These are phyloP conservation scores for Dryadomyces quercus-mongolicae DNA, from an alignment of 2,329 filamentous ascomycete species.

Conservation along the genomic window DNA sequence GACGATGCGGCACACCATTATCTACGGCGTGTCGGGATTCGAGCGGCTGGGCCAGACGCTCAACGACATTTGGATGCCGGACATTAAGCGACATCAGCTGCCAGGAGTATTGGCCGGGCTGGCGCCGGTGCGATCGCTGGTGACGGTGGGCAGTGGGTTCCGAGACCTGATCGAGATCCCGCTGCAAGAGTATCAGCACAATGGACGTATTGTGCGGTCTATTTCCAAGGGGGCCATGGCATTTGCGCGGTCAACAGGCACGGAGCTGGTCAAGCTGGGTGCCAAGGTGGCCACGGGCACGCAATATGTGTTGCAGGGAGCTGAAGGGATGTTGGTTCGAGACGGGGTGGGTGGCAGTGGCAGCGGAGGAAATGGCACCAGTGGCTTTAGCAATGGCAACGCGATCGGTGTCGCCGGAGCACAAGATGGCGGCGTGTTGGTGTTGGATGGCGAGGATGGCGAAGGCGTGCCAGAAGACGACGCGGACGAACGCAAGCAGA, in stretches of 20 bases:
- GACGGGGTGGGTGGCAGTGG: constrained; percentile 17
- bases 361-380: constrained; percentile 20
- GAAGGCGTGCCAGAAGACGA: constrained; percentile 32
- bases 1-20: constrained; percentile 74
- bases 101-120: constrained; percentile 80
- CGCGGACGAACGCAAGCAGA: constrained; percentile 58
- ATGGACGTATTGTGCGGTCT: constrained; percentile 82
- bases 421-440: neutral
- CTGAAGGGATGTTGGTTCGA: constrained; percentile 60
- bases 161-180: constrained; percentile 80
- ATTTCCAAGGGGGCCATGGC: constrained; percentile 81
- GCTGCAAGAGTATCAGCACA: constrained; percentile 84
- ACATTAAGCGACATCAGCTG: constrained; percentile 81
- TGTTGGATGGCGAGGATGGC: constrained; percentile 4
- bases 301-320: constrained; percentile 81
- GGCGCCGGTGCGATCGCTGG: constrained; percentile 77
- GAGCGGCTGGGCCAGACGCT: constrained; percentile 80
- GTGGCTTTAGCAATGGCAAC: no score
- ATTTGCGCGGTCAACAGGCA: constrained; percentile 88
- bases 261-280: constrained; percentile 84
- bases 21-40: constrained; percentile 86
- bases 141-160: constrained; percentile 82
- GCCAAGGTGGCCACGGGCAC: constrained; percentile 92
- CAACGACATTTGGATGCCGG: constrained; percentile 94
- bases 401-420: no score